Percentiles rank a stretch among this genome's conserved stretches.
Evolutionary conservation across 495 filamentous ascomycete genomes (phyloP).

Genomic region (Xylaria sp.): DNA sequence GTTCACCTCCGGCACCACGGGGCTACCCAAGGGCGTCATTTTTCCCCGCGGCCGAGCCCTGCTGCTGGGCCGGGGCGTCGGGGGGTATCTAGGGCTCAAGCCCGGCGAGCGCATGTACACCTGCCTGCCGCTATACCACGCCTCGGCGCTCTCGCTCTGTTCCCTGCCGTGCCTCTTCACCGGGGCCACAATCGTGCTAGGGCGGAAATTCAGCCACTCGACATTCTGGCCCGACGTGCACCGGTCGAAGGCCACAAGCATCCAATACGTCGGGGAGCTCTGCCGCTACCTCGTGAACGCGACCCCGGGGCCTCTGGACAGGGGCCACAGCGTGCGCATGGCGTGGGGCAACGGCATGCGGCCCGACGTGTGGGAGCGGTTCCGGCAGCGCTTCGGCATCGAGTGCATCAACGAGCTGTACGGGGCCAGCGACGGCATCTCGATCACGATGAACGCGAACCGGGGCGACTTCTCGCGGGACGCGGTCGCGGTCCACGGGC

Average conservation of each 20-base stretch:
- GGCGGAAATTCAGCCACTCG: conserved; percentile 70
- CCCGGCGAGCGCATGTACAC: conserved; percentile 67
- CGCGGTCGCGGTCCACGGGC: conserved; percentile 72
- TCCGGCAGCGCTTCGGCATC: conserved; percentile 68
- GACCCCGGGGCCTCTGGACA: conserved; percentile 67
- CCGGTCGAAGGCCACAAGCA: conserved; percentile 68
- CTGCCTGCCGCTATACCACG: conserved; percentile 83
- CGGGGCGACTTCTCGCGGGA: conserved; percentile 63
- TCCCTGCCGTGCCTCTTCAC: conserved; percentile 57
- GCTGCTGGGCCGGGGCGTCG: conserved; percentile 28
- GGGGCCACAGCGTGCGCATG: conserved; percentile 65
- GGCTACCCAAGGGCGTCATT: conserved; percentile 56
- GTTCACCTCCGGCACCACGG: conserved; percentile 56
- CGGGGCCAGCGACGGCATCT: conserved; percentile 67
- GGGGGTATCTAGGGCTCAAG: conserved; percentile 22
- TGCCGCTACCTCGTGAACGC: conserved; percentile 76
- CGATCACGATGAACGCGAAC: conserved; percentile 59
- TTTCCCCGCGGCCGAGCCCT: conserved; percentile 38
- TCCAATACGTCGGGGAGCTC: conserved; percentile 83
- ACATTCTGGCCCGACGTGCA: conserved; percentile 78
- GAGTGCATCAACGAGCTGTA: conserved; percentile 67
- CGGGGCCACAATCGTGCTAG: conserved; percentile 69
- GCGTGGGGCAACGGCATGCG: conserved; percentile 81
- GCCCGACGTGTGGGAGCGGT: conserved; percentile 75
- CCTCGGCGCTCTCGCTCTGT: conserved; percentile 66